These are phyloP conservation scores for Coemansia sp. DNA, from an alignment of 192 early-diverging fungal genomes.

Conservation along the genomic window DNA sequence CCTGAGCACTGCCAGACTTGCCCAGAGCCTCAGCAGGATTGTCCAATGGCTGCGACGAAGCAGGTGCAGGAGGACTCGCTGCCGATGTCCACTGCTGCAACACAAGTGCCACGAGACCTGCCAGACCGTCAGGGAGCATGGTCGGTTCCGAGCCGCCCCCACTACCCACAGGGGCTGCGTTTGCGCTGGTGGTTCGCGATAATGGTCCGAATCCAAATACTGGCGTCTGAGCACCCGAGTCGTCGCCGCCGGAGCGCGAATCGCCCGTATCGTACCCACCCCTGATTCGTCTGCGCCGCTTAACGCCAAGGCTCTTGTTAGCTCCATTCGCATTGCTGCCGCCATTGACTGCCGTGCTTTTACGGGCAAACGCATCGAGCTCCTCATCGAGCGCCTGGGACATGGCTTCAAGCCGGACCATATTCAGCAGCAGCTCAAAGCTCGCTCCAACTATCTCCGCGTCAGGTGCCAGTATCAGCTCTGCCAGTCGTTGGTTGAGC, in stretches of 20 bases:
- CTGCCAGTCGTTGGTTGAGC: slow-evolving; percentile 28
- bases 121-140: slow-evolving; percentile 47
- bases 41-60: slow-evolving; percentile 4
- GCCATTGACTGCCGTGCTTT: not conserved
- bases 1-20: not conserved
- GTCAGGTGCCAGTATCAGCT: slow-evolving; percentile 43
- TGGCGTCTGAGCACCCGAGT: slow-evolving; percentile 43
- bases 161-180: not conserved
- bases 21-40: not conserved
- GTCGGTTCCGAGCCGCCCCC: slow-evolving; percentile 19
- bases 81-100: slow-evolving; percentile 49
- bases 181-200: slow-evolving; percentile 5
- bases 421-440: slow-evolving; percentile 50
- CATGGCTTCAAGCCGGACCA: slow-evolving; percentile 46
- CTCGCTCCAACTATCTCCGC: slow-evolving; percentile 32
- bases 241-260: slow-evolving; percentile 20
- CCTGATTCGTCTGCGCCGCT: slow-evolving; percentile 6
- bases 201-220: slow-evolving; percentile 27
- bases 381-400: slow-evolving; percentile 44
- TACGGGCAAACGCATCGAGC: slow-evolving; percentile 21
- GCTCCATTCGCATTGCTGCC: not conserved
- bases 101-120: slow-evolving; percentile 37
- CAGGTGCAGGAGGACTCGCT: slow-evolving; percentile 14
- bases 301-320: not conserved
- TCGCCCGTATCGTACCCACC: not conserved